Base-by-base conservation (phyloP, 75 land plant genomes). In the Pinus tabuliformis region DNA sequence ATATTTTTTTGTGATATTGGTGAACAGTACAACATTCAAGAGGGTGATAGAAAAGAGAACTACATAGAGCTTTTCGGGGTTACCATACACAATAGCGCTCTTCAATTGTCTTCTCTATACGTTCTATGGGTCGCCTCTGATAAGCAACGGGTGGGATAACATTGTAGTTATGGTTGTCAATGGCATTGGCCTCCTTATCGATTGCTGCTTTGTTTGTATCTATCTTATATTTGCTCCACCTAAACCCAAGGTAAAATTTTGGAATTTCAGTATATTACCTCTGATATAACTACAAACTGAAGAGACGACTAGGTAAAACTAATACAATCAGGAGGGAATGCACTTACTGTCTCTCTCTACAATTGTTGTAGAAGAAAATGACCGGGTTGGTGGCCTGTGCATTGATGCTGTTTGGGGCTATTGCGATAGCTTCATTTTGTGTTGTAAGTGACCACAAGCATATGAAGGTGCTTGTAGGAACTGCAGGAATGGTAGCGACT, bases 91-190 rank as follows among this genome's bases (percentile, higher is more conserved):
- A 9, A 21, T 86, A 54, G 91, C 92, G 4, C 86, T 91, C 28
- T 81, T 88, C 65, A 90, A 90, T 65, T 91, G 89, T 68, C 86
- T 92, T 78, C 66, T 91, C 0, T 91, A 89, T 77, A 81, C 87
- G 58, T 87, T 83, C 84, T 91, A 91, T 75, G 91, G 89, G 13
- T 61, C 83, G 61, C 93, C 93, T 5, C 71, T 91, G 1, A 87
- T 91, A 13, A 91, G 88, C 74, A 26, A 64, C 14, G 68, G 68
- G 16, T 86, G 87, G 89, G 85, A 91, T 74, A 84, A 87, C 59
- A 72, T 86, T 58, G 85, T 83, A 28, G 70, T 91, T 26, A 59
- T 91, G 58, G 89, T 86, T 78, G 87, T 91, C 75, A 89, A 91
- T 70, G 89, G 80, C 68, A 30, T 83, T 18, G 91, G 89, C 12